Percentiles rank a stretch among this genome's conserved stretches.
Evolutionary conservation across 2,329 filamentous ascomycete species (phyloP).

Genomic region (Clonostachys sp.): DNA sequence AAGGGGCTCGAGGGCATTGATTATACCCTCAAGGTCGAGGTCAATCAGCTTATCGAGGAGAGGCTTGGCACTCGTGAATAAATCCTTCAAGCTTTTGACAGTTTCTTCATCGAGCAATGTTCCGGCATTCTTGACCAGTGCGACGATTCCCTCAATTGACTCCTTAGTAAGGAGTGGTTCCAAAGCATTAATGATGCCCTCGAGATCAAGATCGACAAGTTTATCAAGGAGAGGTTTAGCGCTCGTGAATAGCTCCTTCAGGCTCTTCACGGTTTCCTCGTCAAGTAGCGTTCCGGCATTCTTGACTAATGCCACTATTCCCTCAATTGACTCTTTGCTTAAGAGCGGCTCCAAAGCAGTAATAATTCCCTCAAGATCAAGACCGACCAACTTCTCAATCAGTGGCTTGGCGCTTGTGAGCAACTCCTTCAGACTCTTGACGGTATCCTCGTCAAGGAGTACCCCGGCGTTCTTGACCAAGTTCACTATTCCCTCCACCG

Average conservation of each 20-base stretch:
- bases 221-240: conserved; percentile 15
- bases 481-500: conserved; percentile 13
- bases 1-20: conserved; percentile 12
- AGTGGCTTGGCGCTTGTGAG: conserved; percentile 12
- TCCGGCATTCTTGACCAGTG: conserved; percentile 20
- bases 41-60: conserved; percentile 19
- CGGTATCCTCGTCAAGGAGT: conserved; percentile 13
- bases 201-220: conserved; percentile 23
- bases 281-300: conserved; percentile 15
- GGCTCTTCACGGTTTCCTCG: conserved; percentile 10
- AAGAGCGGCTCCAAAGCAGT: conserved; percentile 17
- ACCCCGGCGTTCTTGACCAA: conserved; percentile 14
- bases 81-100: conserved; percentile 11
- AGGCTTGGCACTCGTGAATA: conserved; percentile 16
- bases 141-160: conserved; percentile 16
- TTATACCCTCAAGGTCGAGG: conserved; percentile 19
- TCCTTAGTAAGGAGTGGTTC: conserved; percentile 16
- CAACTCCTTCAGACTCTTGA: conserved; percentile 9
- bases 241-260: conserved; percentile 9
- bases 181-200: conserved; percentile 17
- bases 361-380: conserved; percentile 25
- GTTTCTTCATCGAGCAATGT: conserved; percentile 12
- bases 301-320: conserved; percentile 13
- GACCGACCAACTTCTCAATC: conserved; percentile 17
- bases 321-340: conserved; percentile 14